Base-by-base conservation (phyloP, 352 stramenopile genomes). In the Pelagophyceae sp. region DNA sequence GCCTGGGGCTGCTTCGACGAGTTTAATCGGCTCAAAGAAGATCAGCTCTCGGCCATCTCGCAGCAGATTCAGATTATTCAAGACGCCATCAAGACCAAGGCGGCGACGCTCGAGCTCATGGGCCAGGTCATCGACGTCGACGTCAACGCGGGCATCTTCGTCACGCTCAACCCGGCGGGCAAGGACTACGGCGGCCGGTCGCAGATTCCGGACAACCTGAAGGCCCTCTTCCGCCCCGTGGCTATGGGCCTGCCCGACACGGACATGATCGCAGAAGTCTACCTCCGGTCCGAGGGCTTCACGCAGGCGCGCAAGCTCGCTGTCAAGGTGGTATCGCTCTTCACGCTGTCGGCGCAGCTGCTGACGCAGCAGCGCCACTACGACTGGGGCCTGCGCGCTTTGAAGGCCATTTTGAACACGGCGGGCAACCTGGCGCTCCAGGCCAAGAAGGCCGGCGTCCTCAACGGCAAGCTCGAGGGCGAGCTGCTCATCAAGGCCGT, bases 1-100 rank as follows among this genome's bases (percentile, higher is more conserved):
- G 93, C 92, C 33, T 97, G 93, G 93, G 93, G 93, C n/a, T 98
- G 93, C 77, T 98, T 98, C 61, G 93, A 98, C 60, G 93, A 98
- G 78, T 98, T 98, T 76, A 98, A 98, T 82, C 90, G 93, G 0
- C 83, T 98, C 0, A 96, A 97, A 75, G 90, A 95, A 54, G 92
- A 98, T 51, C 89, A 97, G 80, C 85, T 97, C 27, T 96, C 90
- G 0, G 93, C 91, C 6, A 93, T 97, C 77, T 95, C 89, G 0
- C 91, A 96, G 83, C 93, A 98, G 82, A 96, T 97, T 76, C 91
- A 97, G 76, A 82, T 96, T 27, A 97, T 97, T 72, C 91, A 97
- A 81, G 90, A 95, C 76, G 92, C 92, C 0, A 95, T 97, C 72
- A 97, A 96, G 79, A 89, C 92, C 35, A 83, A 88, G 58, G 83